Conservation (phyloP, 768 basidiomycete species). For the Leccinellum luteum region DNA sequence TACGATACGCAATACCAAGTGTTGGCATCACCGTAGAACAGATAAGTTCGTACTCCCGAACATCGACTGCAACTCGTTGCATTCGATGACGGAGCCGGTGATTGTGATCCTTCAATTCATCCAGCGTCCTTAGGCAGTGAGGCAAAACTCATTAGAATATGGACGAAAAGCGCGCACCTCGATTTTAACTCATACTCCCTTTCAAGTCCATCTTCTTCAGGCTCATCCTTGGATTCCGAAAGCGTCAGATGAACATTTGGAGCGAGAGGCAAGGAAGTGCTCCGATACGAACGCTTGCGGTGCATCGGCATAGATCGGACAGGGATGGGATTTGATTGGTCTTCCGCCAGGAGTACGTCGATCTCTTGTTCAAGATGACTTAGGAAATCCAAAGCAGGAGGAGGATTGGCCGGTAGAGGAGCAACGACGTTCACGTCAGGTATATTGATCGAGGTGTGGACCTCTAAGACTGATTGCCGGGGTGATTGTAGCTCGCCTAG, state of each 20-base stretch:
- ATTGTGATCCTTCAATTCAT: constrained; percentile 59
- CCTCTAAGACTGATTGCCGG: constrained; percentile 10
- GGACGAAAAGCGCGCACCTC: constrained; percentile 16
- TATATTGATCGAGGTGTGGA: constrained; percentile 4
- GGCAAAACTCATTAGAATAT: not conserved
- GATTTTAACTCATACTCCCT: constrained; percentile 52
- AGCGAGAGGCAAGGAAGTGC: constrained; percentile 36
- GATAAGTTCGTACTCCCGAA: constrained; percentile 64
- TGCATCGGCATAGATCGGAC: not conserved
- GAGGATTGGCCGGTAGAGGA: constrained; percentile 7
- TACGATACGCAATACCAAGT: constrained; percentile 45
- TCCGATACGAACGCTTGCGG: constrained; percentile 22
- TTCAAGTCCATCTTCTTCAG: constrained; percentile 42
- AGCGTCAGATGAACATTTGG: constrained; percentile 26
- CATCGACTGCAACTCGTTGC: constrained; percentile 57
- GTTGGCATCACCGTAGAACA: constrained; percentile 50
- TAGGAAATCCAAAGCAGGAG: not conserved
- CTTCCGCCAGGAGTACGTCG: not conserved
- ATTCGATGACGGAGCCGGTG: constrained; percentile 65
- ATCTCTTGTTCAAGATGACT: constrained; percentile 7
- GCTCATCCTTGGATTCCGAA: constrained; percentile 37
- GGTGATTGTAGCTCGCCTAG: constrained; percentile 25
- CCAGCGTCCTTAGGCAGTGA: constrained; percentile 48
- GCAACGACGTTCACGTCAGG: constrained; percentile 2
- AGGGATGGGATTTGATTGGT: not conserved